Base-by-base conservation (phyloP, 345 rosid species). In the Luvunga scandens region DNA sequence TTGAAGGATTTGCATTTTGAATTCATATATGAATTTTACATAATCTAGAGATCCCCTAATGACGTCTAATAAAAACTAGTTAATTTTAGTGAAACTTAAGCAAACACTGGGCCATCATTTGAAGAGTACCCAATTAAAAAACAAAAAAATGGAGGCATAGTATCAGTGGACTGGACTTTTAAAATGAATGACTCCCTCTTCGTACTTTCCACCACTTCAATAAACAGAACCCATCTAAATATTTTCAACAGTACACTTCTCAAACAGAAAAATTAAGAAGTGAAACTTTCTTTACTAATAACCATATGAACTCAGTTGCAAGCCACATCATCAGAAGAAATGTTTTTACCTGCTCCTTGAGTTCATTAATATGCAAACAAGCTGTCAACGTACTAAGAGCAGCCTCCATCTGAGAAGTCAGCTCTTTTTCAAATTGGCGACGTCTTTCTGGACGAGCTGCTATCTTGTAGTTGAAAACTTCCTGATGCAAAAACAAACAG, bases 391-490 rank as follows among this genome's bases (percentile, higher is more conserved):
- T 87, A 83, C 80, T 87, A 80, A 94, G 92, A 63, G 93, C 97
- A 50, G 89, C 85, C 75, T 94, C 97, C 87, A 91, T 91, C 84
- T 96, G 94, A 75, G 93, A 85, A 77, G 93, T 90, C 81, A 96
- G 90, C 87, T 94, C 99, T 69, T 89, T 91, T 81, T 90, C 98
- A 78, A 94, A 96, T 61, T 92, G 97, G 74, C 98, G 94, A 50
- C 98, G 92, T 70, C 98, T 90, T 83, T 96, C 98, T 16, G 98
- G 98, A 75, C 95, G 99, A 81, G 99, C 98, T 42, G 99, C 97
- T 81, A 96, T 96, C 89, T 96, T 96, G 86, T 94, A 91, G 90
- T 96, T 96, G 87, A 82, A 91, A 50, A 88, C 91, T 90, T 96
- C 99, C 99, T 96, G 84, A 59, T 81, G 65, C 39, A 79, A 82